Conservation (phyloP, 2,329 filamentous ascomycete genomes). For the Stemphylium beticola region DNA sequence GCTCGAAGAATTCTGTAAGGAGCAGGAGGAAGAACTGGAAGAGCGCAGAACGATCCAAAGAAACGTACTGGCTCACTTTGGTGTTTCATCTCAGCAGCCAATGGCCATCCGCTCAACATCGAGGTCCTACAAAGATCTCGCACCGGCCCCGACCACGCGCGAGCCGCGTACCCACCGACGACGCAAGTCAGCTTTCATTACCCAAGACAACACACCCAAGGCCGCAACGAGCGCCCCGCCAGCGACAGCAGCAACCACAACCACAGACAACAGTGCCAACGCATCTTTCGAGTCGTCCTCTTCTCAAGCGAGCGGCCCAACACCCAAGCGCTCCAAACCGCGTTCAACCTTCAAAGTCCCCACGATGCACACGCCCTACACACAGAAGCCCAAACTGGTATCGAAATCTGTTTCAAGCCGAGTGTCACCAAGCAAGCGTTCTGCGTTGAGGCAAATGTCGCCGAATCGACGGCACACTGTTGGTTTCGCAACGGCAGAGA, state of each 20-base stretch:
- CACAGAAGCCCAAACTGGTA: constrained; percentile 17
- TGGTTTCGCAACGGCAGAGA: constrained; percentile 28
- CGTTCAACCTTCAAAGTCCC: constrained; percentile 41
- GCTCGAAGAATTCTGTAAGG: constrained; percentile 32
- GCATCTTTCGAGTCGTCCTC: constrained; percentile 29
- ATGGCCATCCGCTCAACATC: constrained; percentile 15
- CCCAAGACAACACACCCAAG: constrained; percentile 13
- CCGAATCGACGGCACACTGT: constrained; percentile 42
- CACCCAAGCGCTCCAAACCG: constrained; percentile 52
- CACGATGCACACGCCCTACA: constrained; percentile 36
- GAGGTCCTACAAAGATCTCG: constrained; percentile 17
- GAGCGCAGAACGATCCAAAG: constrained; percentile 33
- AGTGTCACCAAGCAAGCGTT: constrained; percentile 32
- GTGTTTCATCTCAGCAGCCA: constrained; percentile 21
- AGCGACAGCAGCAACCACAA: constrained; percentile 16
- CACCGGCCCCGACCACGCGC: constrained; percentile 15
- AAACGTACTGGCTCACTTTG: constrained; percentile 36
- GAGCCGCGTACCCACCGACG: constrained; percentile 28
- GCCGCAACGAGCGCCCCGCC: constrained; percentile 2
- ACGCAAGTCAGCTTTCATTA: constrained; percentile 28
- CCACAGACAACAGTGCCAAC: constrained; percentile 27
- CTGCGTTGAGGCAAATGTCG: constrained; percentile 41
- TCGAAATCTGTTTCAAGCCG: constrained; percentile 23
- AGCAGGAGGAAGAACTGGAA: constrained; percentile 41
- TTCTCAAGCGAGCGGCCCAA: constrained; percentile 35